Conservation (phyloP, 495 filamentous ascomycete species). For the Barbatosphaeria neglecta region DNA sequence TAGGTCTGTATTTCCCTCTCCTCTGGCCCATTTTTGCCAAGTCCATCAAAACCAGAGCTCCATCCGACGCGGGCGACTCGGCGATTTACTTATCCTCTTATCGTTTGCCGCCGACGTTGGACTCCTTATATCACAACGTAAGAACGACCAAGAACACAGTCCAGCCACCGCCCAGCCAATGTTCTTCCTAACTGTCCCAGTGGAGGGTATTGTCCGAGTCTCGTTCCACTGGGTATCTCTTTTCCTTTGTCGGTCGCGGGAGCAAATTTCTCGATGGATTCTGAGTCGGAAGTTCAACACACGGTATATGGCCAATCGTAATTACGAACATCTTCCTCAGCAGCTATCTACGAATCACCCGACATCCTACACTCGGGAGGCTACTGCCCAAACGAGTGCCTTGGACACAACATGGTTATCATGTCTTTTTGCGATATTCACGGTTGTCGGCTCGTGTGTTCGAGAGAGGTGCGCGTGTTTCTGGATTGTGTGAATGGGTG, state of each 20-base stretch:
- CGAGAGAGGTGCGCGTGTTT: too few relatives aligned
- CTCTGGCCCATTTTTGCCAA: conserved; percentile 4
- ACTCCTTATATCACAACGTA: too few relatives aligned
- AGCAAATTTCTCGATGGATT: conserved; percentile 19
- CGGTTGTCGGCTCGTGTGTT: background rate
- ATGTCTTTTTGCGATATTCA: conserved; percentile 42
- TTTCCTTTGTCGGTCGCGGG: conserved; percentile 12
- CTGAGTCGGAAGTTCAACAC: conserved; percentile 15
- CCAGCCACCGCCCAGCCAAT: too few relatives aligned
- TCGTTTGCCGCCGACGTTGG: too few relatives aligned
- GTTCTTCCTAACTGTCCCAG: too few relatives aligned
- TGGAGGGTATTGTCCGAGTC: conserved; percentile 8
- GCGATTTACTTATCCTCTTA: too few relatives aligned
- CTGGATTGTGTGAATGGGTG: background rate
- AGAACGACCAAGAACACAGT: too few relatives aligned
- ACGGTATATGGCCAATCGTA: conserved; percentile 22
- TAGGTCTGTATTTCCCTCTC: background rate
- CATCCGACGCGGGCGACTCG: too few relatives aligned
- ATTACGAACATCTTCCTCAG: conserved; percentile 41
- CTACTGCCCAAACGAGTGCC: conserved; percentile 38
- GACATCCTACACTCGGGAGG: conserved; percentile 46
- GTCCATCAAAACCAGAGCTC: too few relatives aligned
- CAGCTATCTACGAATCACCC: conserved; percentile 42
- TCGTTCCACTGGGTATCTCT: conserved; percentile 12
- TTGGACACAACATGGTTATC: conserved; percentile 53